Evolutionary conservation across 345 rosid species (phyloP).

Genomic region (Conringia planisiliqua): DNA sequence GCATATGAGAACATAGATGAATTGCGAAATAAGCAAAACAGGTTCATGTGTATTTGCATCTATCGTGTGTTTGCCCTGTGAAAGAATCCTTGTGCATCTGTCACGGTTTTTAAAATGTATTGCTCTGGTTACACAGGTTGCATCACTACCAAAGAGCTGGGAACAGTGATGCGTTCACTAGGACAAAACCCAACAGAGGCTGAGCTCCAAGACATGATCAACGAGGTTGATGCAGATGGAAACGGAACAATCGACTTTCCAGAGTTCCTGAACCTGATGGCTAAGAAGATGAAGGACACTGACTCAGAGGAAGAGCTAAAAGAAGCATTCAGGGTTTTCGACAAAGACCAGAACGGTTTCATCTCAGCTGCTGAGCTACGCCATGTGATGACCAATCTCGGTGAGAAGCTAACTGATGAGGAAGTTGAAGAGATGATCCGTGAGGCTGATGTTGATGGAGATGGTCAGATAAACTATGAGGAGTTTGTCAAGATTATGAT

Average conservation of each 20-base stretch:
- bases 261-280: slow-evolving; percentile 52
- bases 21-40: not conserved
- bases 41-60: not conserved
- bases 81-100: not conserved
- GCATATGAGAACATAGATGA: no score
- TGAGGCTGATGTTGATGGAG: slow-evolving; percentile 48
- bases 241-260: slow-evolving; percentile 53
- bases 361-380: slow-evolving; percentile 57
- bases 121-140: slow-evolving; percentile 24
- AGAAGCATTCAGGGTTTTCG: slow-evolving; percentile 42
- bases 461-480: slow-evolving; percentile 49
- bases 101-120: not conserved
- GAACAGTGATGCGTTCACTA: slow-evolving; percentile 52
- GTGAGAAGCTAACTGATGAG: slow-evolving; percentile 49
- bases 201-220: slow-evolving; percentile 53
- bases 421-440: slow-evolving; percentile 53
- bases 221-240: slow-evolving; percentile 53
- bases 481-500: slow-evolving; percentile 46
- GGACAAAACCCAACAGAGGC: slow-evolving; percentile 60
- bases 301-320: slow-evolving; percentile 46
- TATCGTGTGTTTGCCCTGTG: not conserved
- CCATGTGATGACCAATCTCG: slow-evolving; percentile 48
- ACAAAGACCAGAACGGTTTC: slow-evolving; percentile 54
- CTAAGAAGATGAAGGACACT: slow-evolving; percentile 45
- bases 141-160: slow-evolving; percentile 53